Base-by-base conservation (phyloP, 2,329 filamentous ascomycete species). In the Grosmannia huntii region DNA sequence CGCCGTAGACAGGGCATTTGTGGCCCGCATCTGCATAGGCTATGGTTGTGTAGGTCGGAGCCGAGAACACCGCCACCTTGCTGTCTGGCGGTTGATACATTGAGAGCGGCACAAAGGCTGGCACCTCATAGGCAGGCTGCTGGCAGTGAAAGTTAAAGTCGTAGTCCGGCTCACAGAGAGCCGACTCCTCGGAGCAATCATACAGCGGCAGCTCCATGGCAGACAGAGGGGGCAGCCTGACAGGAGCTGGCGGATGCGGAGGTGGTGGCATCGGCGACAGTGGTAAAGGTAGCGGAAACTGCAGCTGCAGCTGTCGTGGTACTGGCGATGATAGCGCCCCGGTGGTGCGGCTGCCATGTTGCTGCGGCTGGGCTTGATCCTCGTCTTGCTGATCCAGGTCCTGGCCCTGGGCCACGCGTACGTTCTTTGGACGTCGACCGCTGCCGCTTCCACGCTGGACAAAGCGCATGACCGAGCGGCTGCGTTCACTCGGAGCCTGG, bases 401-500 rank as follows among this genome's bases (percentile, higher is more conserved):
- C 14, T 16, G 10, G n/a, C 10, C 14, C 9, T 12, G 25, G 9
- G 31, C 3, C 19, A n/a, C 31, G 36, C 3, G 23, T 28, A 4
- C 28, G 9, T 50, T 25, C 36, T 33, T 27, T 16, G 44, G 52
- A 16, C 57, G 44, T 3, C 52, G 41, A 19, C 51, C 44, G 4
- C 52, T 49, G 44, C 57, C 52, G 2, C 31, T 25, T 31, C 50
- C 51, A 4, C 55, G 55, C n/a, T 46, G 58, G 11, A 28, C 27
- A 23, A 48, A 49, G 14, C 56, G 49, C 46, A 49, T 41, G 12
- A 28, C n/a, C 2, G 60, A 41, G 16, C 55, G 52, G 25, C 60
- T 57, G 27, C 60, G 58, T 19, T 60, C 53, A 16, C 56, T 59
- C 10, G 58, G 60, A 1, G 56, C 28, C n/a, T 31, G n/a, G 23